A percentile compares a stretch with the other conserved stretches of the same genome.
These are phyloP conservation scores for Boletus reticulatus DNA, from an alignment of 768 basidiomycete genomes.

Conservation along the genomic window DNA sequence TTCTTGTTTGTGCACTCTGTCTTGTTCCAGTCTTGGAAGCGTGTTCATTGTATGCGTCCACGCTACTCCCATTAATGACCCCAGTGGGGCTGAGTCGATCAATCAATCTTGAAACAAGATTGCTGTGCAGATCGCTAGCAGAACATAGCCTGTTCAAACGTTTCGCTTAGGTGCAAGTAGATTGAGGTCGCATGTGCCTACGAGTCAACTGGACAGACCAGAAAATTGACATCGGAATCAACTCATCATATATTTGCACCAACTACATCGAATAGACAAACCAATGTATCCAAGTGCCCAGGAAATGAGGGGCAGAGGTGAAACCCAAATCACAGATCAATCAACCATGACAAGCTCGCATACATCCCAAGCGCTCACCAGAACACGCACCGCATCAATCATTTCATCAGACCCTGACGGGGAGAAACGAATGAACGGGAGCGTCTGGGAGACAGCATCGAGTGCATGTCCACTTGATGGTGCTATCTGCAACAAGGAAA, in stretches of 20 bases:
- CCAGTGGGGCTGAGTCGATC: background rate
- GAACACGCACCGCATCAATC: slow-evolving; percentile 22
- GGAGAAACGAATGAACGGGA: slow-evolving; percentile 40
- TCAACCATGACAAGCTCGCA: slow-evolving; percentile 1
- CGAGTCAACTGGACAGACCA: background rate
- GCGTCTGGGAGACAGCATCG: slow-evolving; percentile 23
- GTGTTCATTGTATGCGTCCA: slow-evolving; percentile 1
- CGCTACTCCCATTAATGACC: background rate
- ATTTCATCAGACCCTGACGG: slow-evolving; percentile 47
- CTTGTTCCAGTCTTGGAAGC: no score
- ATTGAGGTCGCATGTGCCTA: no score
- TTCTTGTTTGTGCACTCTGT: no score
- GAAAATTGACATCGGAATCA: slow-evolving; percentile 9
- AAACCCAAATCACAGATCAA: slow-evolving; percentile 1
- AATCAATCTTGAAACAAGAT: background rate
- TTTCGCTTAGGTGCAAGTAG: no score
- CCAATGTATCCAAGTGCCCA: slow-evolving; percentile 2
- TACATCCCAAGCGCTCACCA: slow-evolving; percentile 45
- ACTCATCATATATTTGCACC: slow-evolving; percentile 6
- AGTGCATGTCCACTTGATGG: slow-evolving; percentile 13
- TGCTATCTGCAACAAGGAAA: background rate
- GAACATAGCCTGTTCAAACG: background rate
- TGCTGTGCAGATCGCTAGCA: background rate
- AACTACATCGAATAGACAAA: slow-evolving; percentile 13
- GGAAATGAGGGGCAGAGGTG: background rate